Conservation (phyloP, 208 protist species). For the Willaertia magna region DNA sequence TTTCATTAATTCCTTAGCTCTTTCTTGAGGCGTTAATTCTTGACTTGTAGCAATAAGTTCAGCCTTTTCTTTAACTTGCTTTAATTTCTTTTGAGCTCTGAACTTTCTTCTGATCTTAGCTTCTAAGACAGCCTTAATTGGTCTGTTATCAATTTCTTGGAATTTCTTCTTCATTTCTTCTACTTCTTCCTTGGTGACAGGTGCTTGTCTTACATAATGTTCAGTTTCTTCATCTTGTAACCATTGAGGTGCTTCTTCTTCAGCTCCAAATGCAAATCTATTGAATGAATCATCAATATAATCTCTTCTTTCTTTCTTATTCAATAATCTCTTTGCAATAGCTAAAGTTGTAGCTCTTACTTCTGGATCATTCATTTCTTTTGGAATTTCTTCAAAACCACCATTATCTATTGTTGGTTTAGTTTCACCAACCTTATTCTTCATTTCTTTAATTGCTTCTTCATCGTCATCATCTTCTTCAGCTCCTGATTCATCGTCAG, state of each 20-base stretch:
- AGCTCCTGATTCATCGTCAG: slow-evolving; percentile 31
- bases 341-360: slow-evolving; percentile 62
- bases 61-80: slow-evolving; percentile 61
- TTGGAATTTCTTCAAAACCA: slow-evolving; percentile 64
- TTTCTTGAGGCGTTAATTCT: background rate
- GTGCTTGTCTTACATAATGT: slow-evolving; percentile 29
- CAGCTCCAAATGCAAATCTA: slow-evolving; percentile 43
- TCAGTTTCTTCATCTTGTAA: slow-evolving; percentile 42
- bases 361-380: slow-evolving; percentile 59
- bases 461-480: slow-evolving; percentile 33
- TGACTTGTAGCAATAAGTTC: background rate
- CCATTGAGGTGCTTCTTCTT: slow-evolving; percentile 44
- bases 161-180: slow-evolving; percentile 72
- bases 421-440: background rate
- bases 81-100: slow-evolving; percentile 57
- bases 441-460: background rate
- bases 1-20: background rate
- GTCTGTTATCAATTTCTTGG: slow-evolving; percentile 76
- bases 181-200: slow-evolving; percentile 65
- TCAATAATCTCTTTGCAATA: slow-evolving; percentile 64
- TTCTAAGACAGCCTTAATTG: slow-evolving; percentile 91
- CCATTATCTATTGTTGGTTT: slow-evolving; percentile 28
- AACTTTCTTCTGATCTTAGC: slow-evolving; percentile 84
- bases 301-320: slow-evolving; percentile 36
- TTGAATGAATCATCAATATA: slow-evolving; percentile 52